Conservation (phyloP, 306 rosid species). For the Quercus agrifolia region DNA sequence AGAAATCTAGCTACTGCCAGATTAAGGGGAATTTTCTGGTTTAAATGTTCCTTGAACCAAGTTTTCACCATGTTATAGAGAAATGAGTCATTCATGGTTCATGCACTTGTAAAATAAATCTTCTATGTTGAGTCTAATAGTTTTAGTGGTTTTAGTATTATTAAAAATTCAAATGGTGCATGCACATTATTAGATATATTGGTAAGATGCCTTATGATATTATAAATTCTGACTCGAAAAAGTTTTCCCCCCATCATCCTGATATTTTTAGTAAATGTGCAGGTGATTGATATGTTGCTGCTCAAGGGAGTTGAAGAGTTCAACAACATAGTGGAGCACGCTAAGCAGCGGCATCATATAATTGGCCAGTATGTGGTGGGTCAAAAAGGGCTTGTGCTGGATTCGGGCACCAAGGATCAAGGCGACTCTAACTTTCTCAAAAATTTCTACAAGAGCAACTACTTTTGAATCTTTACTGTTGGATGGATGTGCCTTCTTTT, state of each 20-base stretch:
- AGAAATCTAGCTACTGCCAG: background rate
- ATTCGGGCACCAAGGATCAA: conserved; percentile 59
- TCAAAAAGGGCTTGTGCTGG: conserved; percentile 52
- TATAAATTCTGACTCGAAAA: conserved; percentile 1
- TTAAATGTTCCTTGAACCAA: background rate
- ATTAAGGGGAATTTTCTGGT: background rate
- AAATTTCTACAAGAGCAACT: conserved; percentile 71
- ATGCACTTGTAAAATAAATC: background rate
- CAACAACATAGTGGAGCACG: conserved; percentile 64
- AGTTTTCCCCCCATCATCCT: conserved; percentile 3
- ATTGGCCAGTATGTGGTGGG: conserved; percentile 87
- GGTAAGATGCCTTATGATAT: background rate
- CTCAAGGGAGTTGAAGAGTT: conserved; percentile 93
- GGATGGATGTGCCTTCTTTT: conserved; percentile 17
- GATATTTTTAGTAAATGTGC: conserved; percentile 27
- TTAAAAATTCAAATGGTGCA: background rate
- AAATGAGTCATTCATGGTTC: background rate
- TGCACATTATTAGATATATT: background rate
- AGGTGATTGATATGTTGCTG: conserved; percentile 93
- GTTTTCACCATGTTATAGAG: background rate
- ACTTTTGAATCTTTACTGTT: conserved; percentile 47
- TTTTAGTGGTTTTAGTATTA: background rate
- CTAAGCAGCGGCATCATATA: conserved; percentile 96
- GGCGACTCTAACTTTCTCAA: conserved; percentile 64
- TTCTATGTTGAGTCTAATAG: background rate